Base-by-base conservation (phyloP, 192 early-diverging fungal genomes). In the Funneliformis geosporum region DNA sequence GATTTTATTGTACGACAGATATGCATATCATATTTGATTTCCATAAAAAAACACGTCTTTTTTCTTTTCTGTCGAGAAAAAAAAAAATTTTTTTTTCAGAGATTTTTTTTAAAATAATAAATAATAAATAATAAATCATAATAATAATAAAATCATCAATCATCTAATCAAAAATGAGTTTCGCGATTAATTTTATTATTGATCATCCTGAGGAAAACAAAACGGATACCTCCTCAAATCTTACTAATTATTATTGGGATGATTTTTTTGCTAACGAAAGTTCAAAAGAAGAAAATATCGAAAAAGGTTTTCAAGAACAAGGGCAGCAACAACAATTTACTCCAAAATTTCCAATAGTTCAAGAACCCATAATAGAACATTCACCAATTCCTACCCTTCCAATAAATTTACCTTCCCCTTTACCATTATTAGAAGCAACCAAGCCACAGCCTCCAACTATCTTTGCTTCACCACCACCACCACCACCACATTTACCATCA, bases 101-200 rank as follows among this genome's bases (percentile, higher is more conserved):
- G n/a, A n/a, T n/a, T n/a, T n/a, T n/a, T n/a, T n/a, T n/a, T n/a
- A n/a, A n/a, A n/a, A n/a, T 33, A 33, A 33, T 33, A 33, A 33
- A 33, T 33, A 33, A 33, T 33, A 33, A 33, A 33, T 33, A 33
- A 33, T 33, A 33, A 33, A 33, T 33, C 0, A 33, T 33, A 33
- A 33, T 33, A 33, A 33, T 33, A 44, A 44, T 6, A 50, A 50
- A 1, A 16, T 18, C 14, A 18, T 16, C 12, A 16, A 50, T 50
- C 14, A 50, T 50, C 14, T 16, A 50, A 55, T 5, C 16, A 55
- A 55, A 55, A 55, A 55, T 55, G 50, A 55, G 50, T 6, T 55
- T 55, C 50, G 50, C 50, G 50, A 55, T 55, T 55, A 55, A 55
- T 55, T 55, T 55, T 55, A 55, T 55, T 55, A 55, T 55, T 55